Base-by-base conservation (phyloP, 1,139 yeast species). In the Spathaspora sp. region DNA sequence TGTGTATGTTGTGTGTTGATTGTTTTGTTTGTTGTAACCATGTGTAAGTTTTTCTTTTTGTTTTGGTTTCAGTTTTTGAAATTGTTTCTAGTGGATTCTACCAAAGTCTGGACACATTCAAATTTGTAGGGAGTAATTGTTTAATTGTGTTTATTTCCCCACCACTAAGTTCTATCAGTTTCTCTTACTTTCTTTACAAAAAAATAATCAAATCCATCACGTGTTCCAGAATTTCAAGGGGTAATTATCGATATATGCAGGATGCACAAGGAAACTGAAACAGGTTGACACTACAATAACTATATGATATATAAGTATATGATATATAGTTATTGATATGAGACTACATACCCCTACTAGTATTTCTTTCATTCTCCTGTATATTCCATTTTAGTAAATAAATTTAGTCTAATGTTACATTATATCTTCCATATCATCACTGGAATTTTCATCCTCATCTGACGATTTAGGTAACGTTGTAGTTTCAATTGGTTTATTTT, bases 391-490 rank as follows among this genome's bases (percentile, higher is more conserved):
- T n/a, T n/a, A n/a, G n/a, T n/a, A 10, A 10, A n/a, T 13, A 25
- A 25, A 8, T 11, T 10, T 27, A 27, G 13, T 27, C 11, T 13
- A 26, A 11, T 26, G 29, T 34, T 34, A 23, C 26, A 38, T 24
- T 41, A 33, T 38, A 33, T 41, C 43, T 41, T 41, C 43, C 43
- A 41, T 43, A 18, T 41, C 43, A 36, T 46, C 45, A 25, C 36
- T 29, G 34, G 27, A 25, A 25, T 42, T 41, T 7, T 27, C 38
- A 13, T 42, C 46, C 4, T 38, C 45, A 23, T 46, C 48, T 6
- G 49, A 45, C 16, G 46, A 42, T 18, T 31, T 31, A 31, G 11
- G 10, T 15, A 20, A 20, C 23, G 36, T 15, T 31, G 36, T 15
- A 27, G 31, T 13, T 31, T 15, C 36, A 15, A 18, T 13, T 15